Evolutionary conservation across 805 yeast genomes (phyloP).

Genomic region (Ogataea dorogensis): DNA sequence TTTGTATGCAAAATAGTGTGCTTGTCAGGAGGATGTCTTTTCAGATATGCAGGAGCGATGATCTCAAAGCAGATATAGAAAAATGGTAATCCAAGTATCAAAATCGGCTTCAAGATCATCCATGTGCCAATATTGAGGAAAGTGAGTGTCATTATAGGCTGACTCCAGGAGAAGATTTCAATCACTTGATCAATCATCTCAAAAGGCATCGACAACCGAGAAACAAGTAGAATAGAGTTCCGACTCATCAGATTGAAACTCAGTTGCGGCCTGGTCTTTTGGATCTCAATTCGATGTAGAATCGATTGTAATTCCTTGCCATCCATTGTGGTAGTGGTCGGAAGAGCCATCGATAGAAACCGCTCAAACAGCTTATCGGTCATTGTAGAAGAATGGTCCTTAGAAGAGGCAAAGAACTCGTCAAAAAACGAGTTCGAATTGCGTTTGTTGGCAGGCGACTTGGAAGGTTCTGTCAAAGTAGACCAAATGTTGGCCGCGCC

Average conservation of each 20-base stretch:
- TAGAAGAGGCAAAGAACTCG: constrained; percentile 21
- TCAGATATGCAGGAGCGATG: constrained; percentile 66
- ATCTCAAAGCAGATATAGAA: constrained; percentile 51
- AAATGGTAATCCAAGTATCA: constrained; percentile 53
- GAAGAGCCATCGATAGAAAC: constrained; percentile 68
- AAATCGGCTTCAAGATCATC: constrained; percentile 58
- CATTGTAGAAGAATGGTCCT: constrained; percentile 28
- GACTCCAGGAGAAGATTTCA: constrained; percentile 60
- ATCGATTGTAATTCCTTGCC: constrained; percentile 36
- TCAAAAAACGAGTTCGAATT: constrained; percentile 21
- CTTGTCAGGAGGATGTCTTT: constrained; percentile 61
- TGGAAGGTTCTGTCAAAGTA: constrained; percentile 15
- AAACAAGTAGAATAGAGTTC: constrained; percentile 60
- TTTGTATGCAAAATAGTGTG: constrained; percentile 32
- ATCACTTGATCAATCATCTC: constrained; percentile 56
- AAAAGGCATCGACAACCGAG: constrained; percentile 62
- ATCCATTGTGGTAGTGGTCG: constrained; percentile 52
- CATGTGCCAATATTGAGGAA: constrained; percentile 38
- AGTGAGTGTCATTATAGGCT: constrained; percentile 61
- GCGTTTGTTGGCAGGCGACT: constrained; percentile 5
- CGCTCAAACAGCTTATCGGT: constrained; percentile 74
- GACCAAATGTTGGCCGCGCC: constrained; percentile 18
- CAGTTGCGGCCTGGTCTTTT: constrained; percentile 63
- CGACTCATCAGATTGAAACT: constrained; percentile 69
- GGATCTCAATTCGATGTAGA: constrained; percentile 55